Base-by-base conservation (phyloP, 2,329 filamentous ascomycete species). In the Botryotinia narcissicola region DNA sequence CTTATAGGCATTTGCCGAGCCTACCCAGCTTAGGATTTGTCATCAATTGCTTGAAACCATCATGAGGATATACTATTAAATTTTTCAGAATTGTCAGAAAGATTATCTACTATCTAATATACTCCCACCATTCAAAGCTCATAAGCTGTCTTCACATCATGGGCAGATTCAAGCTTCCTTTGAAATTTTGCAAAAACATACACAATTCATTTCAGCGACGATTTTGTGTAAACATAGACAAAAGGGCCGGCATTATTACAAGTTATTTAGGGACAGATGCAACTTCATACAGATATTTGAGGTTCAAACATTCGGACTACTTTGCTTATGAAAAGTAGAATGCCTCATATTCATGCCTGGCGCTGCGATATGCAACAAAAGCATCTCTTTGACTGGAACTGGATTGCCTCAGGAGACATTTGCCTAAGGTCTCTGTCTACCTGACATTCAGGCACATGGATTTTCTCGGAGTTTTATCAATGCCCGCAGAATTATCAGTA, bases 281-380 rank as follows among this genome's bases (percentile, higher is more conserved):
- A 63, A 16, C 60, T 29, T 29, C 16, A 10, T 63, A 29, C 25
- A 18, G 9, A 54, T n/a, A 18, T 2, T 18, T 57, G 51, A 62
- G 16, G 16, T 10, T 29, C 25, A 63, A 62, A 42, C 7, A 32
- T 14, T 51, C 29, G 0, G 20, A 1, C 16, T 29, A 3, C 1
- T 6, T 51, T 67, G 46, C 32, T 40, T 42, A 66, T 25, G 32
- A 22, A 14, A 7, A 29, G 25, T 18, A 37, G 16, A 57, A 57
- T 68, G 66, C 66, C 48, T 68, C 48, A 68, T 29, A 57, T 57
- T 68, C 66, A 14, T 68, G 66, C 48, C 66, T 68, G 64, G 46
- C 35, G 48, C 25, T 68, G 25, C 64, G 64, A 57, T 18, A 57
- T 57, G 46, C 46, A 57, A 57, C 64, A 57, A 68, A 29, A 68